phyloP scores from a whole-genome alignment of 208 protist genomes.

The Trypanosoma conorhini region DNA sequence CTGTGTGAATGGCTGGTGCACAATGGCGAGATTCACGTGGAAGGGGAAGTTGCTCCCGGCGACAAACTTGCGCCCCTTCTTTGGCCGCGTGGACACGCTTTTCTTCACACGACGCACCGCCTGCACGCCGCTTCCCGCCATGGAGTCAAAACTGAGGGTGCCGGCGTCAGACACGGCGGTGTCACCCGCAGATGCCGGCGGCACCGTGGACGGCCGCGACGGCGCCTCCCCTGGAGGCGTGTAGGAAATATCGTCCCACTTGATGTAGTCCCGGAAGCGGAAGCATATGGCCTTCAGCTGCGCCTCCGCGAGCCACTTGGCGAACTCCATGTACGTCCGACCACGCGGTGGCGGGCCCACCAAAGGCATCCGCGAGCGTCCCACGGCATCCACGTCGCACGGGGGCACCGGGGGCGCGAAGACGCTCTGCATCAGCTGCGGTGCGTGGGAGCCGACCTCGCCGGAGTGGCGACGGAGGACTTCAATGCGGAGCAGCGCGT shows the following conservation, averaged over 20 bases:
- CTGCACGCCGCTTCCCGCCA: not conserved
- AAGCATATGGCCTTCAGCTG: constrained; percentile 73
- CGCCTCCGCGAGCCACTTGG: constrained; percentile 56
- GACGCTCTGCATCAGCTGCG: constrained; percentile 65
- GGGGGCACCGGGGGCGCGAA: constrained; percentile 64
- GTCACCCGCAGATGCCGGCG: not conserved
- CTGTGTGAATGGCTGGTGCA: constrained; percentile 19
- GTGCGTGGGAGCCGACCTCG: constrained; percentile 51
- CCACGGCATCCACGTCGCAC: constrained; percentile 62
- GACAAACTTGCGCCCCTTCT: constrained; percentile 4
- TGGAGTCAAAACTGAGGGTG: not conserved
- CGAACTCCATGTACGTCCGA: constrained; percentile 57
- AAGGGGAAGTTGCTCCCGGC: constrained; percentile 25
- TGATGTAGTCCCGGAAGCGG: constrained; percentile 69
- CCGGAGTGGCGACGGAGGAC: constrained; percentile 71
- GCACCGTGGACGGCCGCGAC: not conserved
- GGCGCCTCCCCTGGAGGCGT: constrained; percentile 26
- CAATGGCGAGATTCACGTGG: constrained; percentile 26
- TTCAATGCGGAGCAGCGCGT: constrained; percentile 69
- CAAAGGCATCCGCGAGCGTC: constrained; percentile 69
- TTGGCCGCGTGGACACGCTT: not conserved
- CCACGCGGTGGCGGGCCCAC: constrained; percentile 58
- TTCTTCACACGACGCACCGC: constrained; percentile 8
- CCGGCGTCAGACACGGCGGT: no score
- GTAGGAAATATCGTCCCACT: constrained; percentile 86